These are phyloP conservation scores for Cystofilobasidium bisporidii DNA, from an alignment of 768 basidiomycete genomes.

Conservation along the genomic window DNA sequence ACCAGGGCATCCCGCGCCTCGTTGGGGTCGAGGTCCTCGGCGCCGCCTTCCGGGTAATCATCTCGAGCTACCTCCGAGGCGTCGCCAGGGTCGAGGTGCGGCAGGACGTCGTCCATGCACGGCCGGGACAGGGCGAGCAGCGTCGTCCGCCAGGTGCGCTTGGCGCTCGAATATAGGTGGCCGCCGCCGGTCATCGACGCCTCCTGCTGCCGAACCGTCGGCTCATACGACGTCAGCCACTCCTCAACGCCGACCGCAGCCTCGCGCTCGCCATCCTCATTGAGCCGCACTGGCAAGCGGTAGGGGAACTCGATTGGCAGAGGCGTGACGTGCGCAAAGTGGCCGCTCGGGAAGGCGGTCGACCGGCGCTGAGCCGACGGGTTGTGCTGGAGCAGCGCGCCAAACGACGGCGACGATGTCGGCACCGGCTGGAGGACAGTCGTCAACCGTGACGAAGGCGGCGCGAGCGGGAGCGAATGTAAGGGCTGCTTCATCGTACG, in stretches of 20 bases:
- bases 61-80: slow-evolving; percentile 52
- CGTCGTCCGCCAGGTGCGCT: slow-evolving; percentile 32
- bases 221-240: slow-evolving; percentile 63
- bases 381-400: slow-evolving; percentile 22
- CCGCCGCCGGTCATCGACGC: slow-evolving; percentile 29
- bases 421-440: slow-evolving; percentile 1
- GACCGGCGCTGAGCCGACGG: slow-evolving; percentile 37
- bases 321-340: slow-evolving; percentile 51
- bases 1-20: slow-evolving; percentile 60
- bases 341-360: slow-evolving; percentile 31
- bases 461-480: slow-evolving; percentile 23
- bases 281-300: slow-evolving; percentile 49
- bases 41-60: slow-evolving; percentile 29
- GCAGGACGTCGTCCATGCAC: slow-evolving; percentile 64
- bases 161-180: slow-evolving; percentile 25
- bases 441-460: slow-evolving; percentile 14
- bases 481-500: background rate
- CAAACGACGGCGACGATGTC: background rate
- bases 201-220: slow-evolving; percentile 33
- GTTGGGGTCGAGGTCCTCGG: slow-evolving; percentile 28
- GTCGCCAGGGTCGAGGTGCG: slow-evolving; percentile 78
- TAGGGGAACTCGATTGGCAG: slow-evolving; percentile 77
- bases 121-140: slow-evolving; percentile 66
- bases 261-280: slow-evolving; percentile 51
- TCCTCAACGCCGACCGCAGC: slow-evolving; percentile 56